phyloP scores from a whole-genome alignment of 2,329 filamentous ascomycete species.

The Alternaria postmessia region DNA sequence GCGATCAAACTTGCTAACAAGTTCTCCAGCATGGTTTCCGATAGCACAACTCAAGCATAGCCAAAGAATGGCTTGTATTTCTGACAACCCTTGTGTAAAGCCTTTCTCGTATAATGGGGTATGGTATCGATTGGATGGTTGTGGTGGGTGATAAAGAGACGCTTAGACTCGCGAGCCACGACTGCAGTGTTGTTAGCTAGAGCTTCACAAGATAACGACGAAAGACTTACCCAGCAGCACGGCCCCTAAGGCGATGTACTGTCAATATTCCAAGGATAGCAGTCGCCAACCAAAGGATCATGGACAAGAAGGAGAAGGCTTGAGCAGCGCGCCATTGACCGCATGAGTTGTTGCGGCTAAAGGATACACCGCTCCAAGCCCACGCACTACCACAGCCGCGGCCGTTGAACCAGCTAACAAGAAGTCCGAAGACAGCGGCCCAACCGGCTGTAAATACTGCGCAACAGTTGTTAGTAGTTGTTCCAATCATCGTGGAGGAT shows the following conservation, averaged over 20 bases:
- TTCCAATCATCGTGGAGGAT: no score
- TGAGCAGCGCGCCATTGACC: conserved; percentile 74
- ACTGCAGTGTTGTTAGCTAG: not conserved
- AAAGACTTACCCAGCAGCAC: conserved; percentile 17
- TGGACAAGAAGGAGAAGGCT: conserved; percentile 76
- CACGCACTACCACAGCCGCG: conserved; percentile 40
- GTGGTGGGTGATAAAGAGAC: not conserved
- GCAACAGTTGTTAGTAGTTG: not conserved
- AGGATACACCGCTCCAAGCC: conserved; percentile 64
- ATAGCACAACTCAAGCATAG: not conserved
- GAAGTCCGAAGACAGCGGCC: conserved; percentile 63
- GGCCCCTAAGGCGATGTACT: conserved; percentile 25
- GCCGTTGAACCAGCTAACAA: conserved; percentile 39
- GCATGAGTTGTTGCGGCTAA: conserved; percentile 59
- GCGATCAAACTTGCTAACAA: not conserved
- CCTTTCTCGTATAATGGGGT: no score
- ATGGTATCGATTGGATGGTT: not conserved
- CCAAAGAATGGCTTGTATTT: not conserved
- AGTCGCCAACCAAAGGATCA: conserved; percentile 74
- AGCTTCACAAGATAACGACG: not conserved
- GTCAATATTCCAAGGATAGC: conserved; percentile 34
- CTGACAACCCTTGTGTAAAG: not conserved
- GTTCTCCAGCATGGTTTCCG: not conserved
- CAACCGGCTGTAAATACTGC: conserved; percentile 70
- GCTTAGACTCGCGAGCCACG: not conserved